A percentile compares a stretch with the other conserved stretches of the same genome.
Conservation (phyloP, 257 asterid genomes). For the Solanum medicagineum region DNA sequence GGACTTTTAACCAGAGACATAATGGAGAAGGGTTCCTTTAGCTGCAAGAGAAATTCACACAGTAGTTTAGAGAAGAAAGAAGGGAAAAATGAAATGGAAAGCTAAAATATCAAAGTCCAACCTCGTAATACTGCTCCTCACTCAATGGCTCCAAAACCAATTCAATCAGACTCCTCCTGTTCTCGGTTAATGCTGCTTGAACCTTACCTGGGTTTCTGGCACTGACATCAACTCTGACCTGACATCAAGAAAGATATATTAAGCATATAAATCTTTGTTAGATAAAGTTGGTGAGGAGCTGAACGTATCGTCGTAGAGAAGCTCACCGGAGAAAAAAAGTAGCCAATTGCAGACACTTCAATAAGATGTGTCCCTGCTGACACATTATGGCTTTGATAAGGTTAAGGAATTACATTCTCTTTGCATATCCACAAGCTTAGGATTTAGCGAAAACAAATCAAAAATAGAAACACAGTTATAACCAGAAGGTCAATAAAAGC, state of each 20-base stretch:
- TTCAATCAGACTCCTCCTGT: constrained; percentile 66
- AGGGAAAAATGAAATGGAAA: background rate
- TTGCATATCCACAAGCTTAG: background rate
- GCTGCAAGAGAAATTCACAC: constrained; percentile 26
- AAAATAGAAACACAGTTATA: no score
- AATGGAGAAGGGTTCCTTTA: constrained; percentile 69
- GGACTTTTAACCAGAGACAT: constrained; percentile 83
- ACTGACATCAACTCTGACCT: constrained; percentile 94
- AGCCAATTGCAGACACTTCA: constrained; percentile 86
- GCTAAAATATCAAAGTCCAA: constrained; percentile 1
- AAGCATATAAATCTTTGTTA: background rate
- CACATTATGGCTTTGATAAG: constrained; percentile 59
- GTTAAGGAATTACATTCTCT: constrained; percentile 33
- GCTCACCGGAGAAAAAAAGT: constrained; percentile 89
- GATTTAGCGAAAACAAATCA: no score
- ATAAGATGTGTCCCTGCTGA: constrained; percentile 96
- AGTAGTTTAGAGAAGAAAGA: background rate
- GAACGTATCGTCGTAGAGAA: background rate
- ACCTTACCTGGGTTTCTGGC: constrained; percentile 94
- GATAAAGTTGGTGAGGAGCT: background rate
- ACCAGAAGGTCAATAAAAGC: no score
- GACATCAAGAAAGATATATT: background rate
- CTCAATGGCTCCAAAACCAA: constrained; percentile 78
- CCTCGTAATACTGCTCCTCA: constrained; percentile 95
- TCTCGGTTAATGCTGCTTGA: constrained; percentile 93